phyloP scores from a whole-genome alignment of 1,284 basidiomycete species.

The Neonothopanus nambi region DNA sequence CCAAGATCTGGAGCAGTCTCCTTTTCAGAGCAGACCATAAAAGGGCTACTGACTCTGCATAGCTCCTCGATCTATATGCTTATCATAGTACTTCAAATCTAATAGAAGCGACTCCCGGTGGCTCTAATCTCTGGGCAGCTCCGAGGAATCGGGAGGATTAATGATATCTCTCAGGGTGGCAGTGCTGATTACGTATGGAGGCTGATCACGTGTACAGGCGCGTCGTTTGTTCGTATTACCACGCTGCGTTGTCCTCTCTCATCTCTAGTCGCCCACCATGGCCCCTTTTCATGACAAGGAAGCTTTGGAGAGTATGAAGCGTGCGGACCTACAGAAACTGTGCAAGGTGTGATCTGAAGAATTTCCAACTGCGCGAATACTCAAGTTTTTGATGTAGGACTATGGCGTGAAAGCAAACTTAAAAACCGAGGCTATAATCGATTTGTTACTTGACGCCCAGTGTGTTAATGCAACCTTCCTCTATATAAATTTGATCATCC shows the following conservation, averaged over 20 bases:
- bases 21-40: no score
- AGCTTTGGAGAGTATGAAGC: conserved; percentile 62
- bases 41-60: no score
- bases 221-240: no score
- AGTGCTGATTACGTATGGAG: no score
- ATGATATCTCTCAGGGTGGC: no score
- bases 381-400: conserved; percentile 46
- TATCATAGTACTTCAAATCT: no score
- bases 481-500: conserved; percentile 1
- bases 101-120: no score
- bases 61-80: no score
- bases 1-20: no score
- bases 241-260: neutral
- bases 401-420: conserved; percentile 78
- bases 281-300: conserved; percentile 51
- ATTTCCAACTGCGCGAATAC: conserved; percentile 20
- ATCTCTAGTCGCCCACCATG: conserved; percentile 34
- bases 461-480: conserved; percentile 26
- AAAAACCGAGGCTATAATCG: conserved; percentile 74
- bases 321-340: conserved; percentile 69
- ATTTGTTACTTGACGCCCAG: conserved; percentile 64
- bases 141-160: no score
- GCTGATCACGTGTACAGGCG: no score
- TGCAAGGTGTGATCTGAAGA: conserved; percentile 59
- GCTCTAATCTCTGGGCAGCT: no score